Evolutionary conservation across 768 basidiomycete genomes (phyloP), one percentile per base, ranked within the genome.

Genomic region (Mycena galericulata): DNA sequence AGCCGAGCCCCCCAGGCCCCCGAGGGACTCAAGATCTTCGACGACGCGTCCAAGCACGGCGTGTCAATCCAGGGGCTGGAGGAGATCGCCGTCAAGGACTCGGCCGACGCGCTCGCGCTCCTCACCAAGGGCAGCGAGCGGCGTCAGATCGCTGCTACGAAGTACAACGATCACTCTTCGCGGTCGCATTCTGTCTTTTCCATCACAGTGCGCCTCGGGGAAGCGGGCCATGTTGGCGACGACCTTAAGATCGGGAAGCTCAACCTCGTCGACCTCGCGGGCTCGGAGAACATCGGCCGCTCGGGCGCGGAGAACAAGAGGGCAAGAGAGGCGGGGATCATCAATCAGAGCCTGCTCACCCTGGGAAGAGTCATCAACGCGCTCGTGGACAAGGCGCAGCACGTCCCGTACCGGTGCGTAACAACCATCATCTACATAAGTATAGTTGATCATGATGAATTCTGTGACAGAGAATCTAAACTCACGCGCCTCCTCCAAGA

Each of bases 161-260:
- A 96, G 77, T 97, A 98, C 86, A 99, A 99, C 77, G 96, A 98
- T 75, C 94, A 96, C 72, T 97, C 95, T 6, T 94, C 96, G 80
- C 96, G 98, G 18, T 99, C 98, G 0, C 98, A 99, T 77, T 98
- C 97, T 1, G 92, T 99, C 18, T 98, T 99, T 79, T 94, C 95
- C n/a, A 89, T 99, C 73, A 96, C 95, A 0, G 92, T 99, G 0
- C 95, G 97, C 75, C 88, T 90, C 70, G 98, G 97, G 74, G 96
- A 98, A 76, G 87, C 88, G 1, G 89, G 90, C 1, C 78, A 86
- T 12, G 83, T 89, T 38, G 94, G 94, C 2, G 95, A 98, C 70
- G 97, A 99, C 76, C 83, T 98, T 8, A 93, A 92, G 76, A 91
- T 96, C 36, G 98, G 98, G 24, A 99, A 99, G 78, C 86, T 99